Percentiles rank a stretch among this genome's conserved stretches.
Conservation (phyloP, 345 rosid species). For the Gossypium longicalyx region DNA sequence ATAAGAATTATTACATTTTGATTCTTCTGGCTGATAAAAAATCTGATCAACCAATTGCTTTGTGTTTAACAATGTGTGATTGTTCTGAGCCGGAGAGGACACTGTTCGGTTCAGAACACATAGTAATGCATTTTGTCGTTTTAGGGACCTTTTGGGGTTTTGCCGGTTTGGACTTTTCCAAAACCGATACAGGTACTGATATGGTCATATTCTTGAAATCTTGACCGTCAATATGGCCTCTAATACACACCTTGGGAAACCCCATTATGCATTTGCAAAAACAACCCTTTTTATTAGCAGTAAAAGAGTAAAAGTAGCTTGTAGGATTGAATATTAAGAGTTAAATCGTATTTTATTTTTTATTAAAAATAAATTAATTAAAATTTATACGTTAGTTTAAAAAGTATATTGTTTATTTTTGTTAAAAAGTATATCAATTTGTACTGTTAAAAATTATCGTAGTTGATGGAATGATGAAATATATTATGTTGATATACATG, state of each 20-base stretch:
- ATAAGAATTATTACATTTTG: slow-evolving; percentile 11
- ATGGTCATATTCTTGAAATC: not conserved
- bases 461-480: rapidly evolving
- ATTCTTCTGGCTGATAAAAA: slow-evolving; percentile 13
- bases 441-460: rapidly evolving
- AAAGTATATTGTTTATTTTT: rapidly evolving
- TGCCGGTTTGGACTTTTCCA: slow-evolving; percentile 5
- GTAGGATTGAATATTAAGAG: rapidly evolving
- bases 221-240: slow-evolving; percentile 24
- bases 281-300: not conserved
- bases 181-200: not conserved
- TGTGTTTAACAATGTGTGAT: slow-evolving; percentile 12
- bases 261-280: not conserved
- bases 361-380: rapidly evolving
- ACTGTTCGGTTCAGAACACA: slow-evolving; percentile 20
- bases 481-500: rapidly evolving
- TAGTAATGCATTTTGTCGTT: slow-evolving; percentile 23
- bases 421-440: too few species aligned
- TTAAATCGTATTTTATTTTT: too few species aligned
- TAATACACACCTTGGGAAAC: slow-evolving; percentile 1
- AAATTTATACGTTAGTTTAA: too few species aligned
- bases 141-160: slow-evolving; percentile 2
- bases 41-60: slow-evolving; percentile 20
- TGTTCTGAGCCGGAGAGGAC: slow-evolving; percentile 22
- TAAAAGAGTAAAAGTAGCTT: too few species aligned